Evolutionary conservation across 2,329 filamentous ascomycete genomes (phyloP).

Genomic region (Cordyceps tenuipes): DNA sequence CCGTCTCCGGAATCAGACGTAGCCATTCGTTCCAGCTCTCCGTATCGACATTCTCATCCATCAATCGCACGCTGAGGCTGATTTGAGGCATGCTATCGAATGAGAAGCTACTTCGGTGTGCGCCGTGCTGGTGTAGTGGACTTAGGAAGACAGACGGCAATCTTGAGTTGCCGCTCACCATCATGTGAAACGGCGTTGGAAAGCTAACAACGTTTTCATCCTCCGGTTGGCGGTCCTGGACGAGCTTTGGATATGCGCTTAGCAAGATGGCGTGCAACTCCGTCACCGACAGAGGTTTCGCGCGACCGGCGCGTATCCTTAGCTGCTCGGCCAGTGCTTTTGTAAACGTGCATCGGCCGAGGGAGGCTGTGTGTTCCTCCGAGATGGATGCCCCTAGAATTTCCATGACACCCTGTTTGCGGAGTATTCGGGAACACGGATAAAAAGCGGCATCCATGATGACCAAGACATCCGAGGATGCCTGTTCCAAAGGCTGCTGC

Average conservation of each 20-base stretch:
- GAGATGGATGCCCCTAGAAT: constrained; percentile 47
- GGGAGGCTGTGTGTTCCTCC: constrained; percentile 39
- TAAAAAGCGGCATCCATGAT: constrained; percentile 53
- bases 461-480: constrained; percentile 46
- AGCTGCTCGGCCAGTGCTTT: constrained; percentile 41
- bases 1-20: constrained; percentile 48
- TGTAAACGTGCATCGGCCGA: constrained; percentile 46
- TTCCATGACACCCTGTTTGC: constrained; percentile 46
- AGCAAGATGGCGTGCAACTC: constrained; percentile 48
- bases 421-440: constrained; percentile 42
- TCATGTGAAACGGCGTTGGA: constrained; percentile 47
- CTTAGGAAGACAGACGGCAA: constrained; percentile 49
- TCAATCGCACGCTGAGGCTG: constrained; percentile 41
- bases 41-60: constrained; percentile 42
- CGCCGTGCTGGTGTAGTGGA: constrained; percentile 37
- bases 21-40: constrained; percentile 52
- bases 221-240: constrained; percentile 41
- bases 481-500: constrained; percentile 48
- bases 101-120: constrained; percentile 29
- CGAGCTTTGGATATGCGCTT: constrained; percentile 42
- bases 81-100: constrained; percentile 39
- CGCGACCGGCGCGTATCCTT: constrained; percentile 36
- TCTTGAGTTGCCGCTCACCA: constrained; percentile 44
- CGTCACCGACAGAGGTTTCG: constrained; percentile 39
- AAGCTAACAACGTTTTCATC: constrained; percentile 39